Base-by-base conservation (phyloP, 2,329 filamentous ascomycete genomes). In the Orbilia brochopaga region DNA sequence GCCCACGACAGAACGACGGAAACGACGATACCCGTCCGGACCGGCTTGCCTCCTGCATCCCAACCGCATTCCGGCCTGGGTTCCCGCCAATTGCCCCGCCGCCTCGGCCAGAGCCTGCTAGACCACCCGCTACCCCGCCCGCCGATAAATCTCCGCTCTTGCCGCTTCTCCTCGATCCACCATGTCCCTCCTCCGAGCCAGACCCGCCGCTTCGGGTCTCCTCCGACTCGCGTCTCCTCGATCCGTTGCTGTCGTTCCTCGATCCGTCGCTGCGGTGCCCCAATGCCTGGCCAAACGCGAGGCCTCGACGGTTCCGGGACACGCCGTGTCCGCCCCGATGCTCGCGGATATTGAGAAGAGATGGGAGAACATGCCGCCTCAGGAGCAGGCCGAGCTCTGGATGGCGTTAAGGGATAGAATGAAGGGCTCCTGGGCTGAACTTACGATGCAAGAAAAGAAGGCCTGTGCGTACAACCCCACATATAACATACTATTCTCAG, bases 361-460 rank as follows among this genome's bases (percentile, higher is more conserved):
- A 85, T 99, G 94, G 94, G 94, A 99, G 85, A 87, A 85, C 75
- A 92, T 97, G 90, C 92, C 93, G 70, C 91, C 94, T 75, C 92
- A 96, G 85, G 94, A 99, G 87, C 94, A 99, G 87, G 94, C 94
- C 77, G 94, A 99, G 80, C 85, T 99, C 78, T 99, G 94, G 94
- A 99, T 99, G 94, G 85, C 90, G 77, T 85, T 99, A 81, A 88
- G 94, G 82, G 94, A 99, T 84, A 90, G 94, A 80, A 99, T 99
- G 94, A 97, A 96, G 90, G 88, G 86, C 78, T 92, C 91, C 85
- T 99, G 94, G 94, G 87, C 89, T 79, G 91, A 97, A 80, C 84
- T 99, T 84, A 97, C 94, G 58, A 77, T 95, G 79, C 90, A 94
- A 82, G 94, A 99, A 87, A 96, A 99, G 90, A 97, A 96, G 85